Evolutionary conservation across 495 filamentous ascomycete genomes (phyloP).

Genomic region (Pyronema omphalodes): DNA sequence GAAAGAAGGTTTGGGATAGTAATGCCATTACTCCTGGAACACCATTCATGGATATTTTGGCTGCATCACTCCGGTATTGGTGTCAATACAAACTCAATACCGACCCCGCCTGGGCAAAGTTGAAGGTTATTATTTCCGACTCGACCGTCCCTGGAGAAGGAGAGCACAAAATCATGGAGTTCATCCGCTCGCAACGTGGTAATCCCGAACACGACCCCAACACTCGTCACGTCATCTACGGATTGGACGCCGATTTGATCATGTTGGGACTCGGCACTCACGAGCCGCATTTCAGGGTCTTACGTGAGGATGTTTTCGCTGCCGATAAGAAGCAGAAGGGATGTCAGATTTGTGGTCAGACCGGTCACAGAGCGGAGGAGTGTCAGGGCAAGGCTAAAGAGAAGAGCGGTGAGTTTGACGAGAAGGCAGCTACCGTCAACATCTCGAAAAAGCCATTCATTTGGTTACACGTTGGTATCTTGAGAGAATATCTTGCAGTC

Average conservation of each 20-base stretch:
- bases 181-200: conserved; percentile 78
- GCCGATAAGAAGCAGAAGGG: conserved; percentile 63
- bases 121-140: conserved; percentile 97
- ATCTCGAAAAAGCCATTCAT: conserved; percentile 66
- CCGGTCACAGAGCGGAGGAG: conserved; percentile 66
- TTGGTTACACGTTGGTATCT: conserved; percentile 83
- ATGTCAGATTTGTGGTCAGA: conserved; percentile 77
- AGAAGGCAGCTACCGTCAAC: conserved; percentile 45
- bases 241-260: conserved; percentile 92
- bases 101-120: conserved; percentile 86
- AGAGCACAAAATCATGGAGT: conserved; percentile 99
- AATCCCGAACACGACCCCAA: conserved; percentile 89
- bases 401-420: conserved; percentile 68
- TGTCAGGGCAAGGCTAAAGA: conserved; percentile 70
- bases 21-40: conserved; percentile 97
- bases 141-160: conserved; percentile 94
- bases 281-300: conserved; percentile 90
- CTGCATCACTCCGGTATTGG: conserved; percentile 86
- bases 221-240: conserved; percentile 89
- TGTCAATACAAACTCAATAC: conserved; percentile 90
- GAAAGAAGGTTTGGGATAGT: conserved; percentile 88
- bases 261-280: conserved; percentile 96
- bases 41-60: conserved; percentile 95
- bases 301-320: conserved; percentile 93
- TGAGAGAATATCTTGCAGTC: conserved; percentile 82